Evolutionary conservation across 176 grass and related monocot species (phyloP).

Genomic region (Rhynchospora breviuscula): DNA sequence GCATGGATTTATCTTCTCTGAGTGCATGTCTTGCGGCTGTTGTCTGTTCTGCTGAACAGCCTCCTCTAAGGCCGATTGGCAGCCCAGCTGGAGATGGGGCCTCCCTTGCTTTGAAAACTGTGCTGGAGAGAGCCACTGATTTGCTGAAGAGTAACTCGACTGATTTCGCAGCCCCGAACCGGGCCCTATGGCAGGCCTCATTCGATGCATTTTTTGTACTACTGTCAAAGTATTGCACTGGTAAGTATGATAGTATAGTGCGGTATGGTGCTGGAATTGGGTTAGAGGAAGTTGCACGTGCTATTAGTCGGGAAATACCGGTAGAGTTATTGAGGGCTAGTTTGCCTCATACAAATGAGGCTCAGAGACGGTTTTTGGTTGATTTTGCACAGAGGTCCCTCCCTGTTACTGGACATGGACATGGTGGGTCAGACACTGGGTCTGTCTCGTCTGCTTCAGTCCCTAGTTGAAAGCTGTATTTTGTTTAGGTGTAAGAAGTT

Average conservation of each 20-base stretch:
- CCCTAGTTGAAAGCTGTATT: conserved; percentile 21
- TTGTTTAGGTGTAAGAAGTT: conserved; percentile 5
- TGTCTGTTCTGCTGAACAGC: conserved; percentile 69
- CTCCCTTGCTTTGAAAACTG: conserved; percentile 58
- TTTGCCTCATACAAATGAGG: conserved; percentile 75
- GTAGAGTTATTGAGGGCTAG: conserved; percentile 72
- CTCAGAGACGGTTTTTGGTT: conserved; percentile 50
- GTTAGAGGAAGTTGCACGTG: conserved; percentile 16
- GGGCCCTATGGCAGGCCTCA: conserved; percentile 72
- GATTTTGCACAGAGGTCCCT: conserved; percentile 68
- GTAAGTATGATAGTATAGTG: conserved; percentile 59
- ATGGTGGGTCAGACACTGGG: conserved; percentile 34
- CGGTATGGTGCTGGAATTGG: conserved; percentile 23
- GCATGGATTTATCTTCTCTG: conserved; percentile 60
- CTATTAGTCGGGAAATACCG: conserved; percentile 66
- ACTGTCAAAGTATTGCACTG: conserved; percentile 59
- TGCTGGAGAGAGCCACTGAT: conserved; percentile 56
- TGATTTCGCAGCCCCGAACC: conserved; percentile 32
- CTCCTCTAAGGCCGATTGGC: conserved; percentile 67
- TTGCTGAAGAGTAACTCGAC: conserved; percentile 48
- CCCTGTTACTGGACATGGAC: conserved; percentile 31
- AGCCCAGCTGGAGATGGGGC: conserved; percentile 57
- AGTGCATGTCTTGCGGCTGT: conserved; percentile 84
- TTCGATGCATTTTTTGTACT: conserved; percentile 69
- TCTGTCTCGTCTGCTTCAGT: conserved; percentile 25